These are phyloP conservation scores for Aspergillus sp. DNA, from an alignment of 2,329 filamentous ascomycete genomes.

Conservation along the genomic window DNA sequence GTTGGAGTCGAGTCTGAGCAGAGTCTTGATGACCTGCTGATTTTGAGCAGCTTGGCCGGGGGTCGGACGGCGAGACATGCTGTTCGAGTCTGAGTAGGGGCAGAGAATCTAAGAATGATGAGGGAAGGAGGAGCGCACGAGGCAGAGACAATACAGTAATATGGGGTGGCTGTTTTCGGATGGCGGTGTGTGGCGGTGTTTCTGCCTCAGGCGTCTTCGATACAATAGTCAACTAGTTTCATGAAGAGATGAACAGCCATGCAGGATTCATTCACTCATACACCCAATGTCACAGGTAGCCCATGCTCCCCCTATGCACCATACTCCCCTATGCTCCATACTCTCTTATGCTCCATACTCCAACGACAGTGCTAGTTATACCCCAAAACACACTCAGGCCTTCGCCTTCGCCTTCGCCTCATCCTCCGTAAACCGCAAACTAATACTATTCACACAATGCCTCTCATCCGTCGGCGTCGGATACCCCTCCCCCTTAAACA, in stretches of 20 bases:
- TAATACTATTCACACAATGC: constrained; percentile 93
- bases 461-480: constrained; percentile 84
- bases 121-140: constrained; percentile 6
- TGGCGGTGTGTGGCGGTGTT: neutral
- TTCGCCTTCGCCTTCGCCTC: constrained; percentile 36
- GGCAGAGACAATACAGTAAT: constrained; percentile 9
- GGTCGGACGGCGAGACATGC: constrained; percentile 47
- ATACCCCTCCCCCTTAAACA: constrained; percentile 84
- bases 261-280: too few relatives aligned
- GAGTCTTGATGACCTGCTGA: constrained; percentile 82
- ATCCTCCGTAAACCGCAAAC: constrained; percentile 71
- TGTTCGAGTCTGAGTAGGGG: neutral
- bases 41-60: constrained; percentile 89
- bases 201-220: neutral
- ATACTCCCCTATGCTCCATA: too few relatives aligned
- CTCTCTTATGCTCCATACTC: neutral
- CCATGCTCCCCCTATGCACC: too few relatives aligned
- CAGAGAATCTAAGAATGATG: neutral
- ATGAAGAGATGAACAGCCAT: too few relatives aligned
- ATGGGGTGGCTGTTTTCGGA: constrained; percentile 5
- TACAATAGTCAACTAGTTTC: neutral
- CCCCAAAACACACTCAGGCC: constrained; percentile 11
- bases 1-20: constrained; percentile 90
- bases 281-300: too few relatives aligned
- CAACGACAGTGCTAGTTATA: constrained; percentile 5